Evolutionary conservation across 2,329 filamentous ascomycete species (phyloP).

Genomic region (Pseudogymnoascus sp.): DNA sequence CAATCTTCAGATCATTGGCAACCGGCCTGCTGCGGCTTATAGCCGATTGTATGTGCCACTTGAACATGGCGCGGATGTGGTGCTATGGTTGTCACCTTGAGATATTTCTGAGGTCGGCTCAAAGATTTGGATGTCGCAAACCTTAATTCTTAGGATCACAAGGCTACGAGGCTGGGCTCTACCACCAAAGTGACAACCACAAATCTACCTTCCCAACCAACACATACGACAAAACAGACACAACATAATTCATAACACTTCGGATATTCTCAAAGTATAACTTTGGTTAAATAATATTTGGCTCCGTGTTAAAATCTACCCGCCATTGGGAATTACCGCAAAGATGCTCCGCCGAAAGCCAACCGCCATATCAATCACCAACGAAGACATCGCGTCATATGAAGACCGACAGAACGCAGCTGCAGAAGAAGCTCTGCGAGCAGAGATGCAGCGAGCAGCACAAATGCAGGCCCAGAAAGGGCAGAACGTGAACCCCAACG

Average conservation of each 20-base stretch:
- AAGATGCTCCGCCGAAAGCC: slow-evolving; percentile 59
- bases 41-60: slow-evolving; percentile 29
- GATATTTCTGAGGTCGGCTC: slow-evolving; percentile 8
- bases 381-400: slow-evolving; percentile 61
- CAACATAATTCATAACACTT: not conserved
- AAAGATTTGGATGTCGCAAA: slow-evolving; percentile 8
- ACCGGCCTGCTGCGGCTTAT: slow-evolving; percentile 26
- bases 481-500: slow-evolving; percentile 20
- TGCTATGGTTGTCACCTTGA: slow-evolving; percentile 7
- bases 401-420: slow-evolving; percentile 51
- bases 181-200: not conserved
- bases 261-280: not conserved
- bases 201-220: not conserved
- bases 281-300: not conserved
- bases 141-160: slow-evolving; percentile 8
- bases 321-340: not conserved
- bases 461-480: slow-evolving; percentile 20
- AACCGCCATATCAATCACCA: slow-evolving; percentile 58
- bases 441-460: slow-evolving; percentile 18
- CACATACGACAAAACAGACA: not conserved
- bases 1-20: slow-evolving; percentile 22
- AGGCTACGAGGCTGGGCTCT: not conserved
- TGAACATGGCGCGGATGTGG: slow-evolving; percentile 26
- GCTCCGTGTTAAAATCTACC: not conserved
- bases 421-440: slow-evolving; percentile 22